Evolutionary conservation across 2,329 filamentous ascomycete species (phyloP).

Genomic region (Lojkania enalia): DNA sequence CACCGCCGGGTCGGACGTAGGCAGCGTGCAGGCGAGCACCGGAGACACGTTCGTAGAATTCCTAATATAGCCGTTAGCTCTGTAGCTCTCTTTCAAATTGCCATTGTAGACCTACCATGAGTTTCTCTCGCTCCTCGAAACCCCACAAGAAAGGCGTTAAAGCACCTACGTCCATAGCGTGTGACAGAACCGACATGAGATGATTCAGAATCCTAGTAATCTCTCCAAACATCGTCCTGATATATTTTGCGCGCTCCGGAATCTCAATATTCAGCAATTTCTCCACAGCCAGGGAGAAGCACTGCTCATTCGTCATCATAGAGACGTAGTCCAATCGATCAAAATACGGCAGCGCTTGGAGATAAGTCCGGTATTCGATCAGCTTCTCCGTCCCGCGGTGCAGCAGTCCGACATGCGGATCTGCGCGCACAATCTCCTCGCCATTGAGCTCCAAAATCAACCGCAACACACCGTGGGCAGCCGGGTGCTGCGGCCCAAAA

Average conservation of each 20-base stretch:
- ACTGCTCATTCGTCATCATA: constrained; percentile 99
- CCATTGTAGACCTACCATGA: constrained; percentile 71
- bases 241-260: constrained; percentile 93
- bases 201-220: constrained; percentile 95
- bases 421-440: constrained; percentile 94
- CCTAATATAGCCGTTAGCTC: constrained; percentile 57
- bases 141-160: constrained; percentile 98
- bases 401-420: constrained; percentile 94
- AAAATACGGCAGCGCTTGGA: constrained; percentile 97
- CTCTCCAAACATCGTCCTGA: constrained; percentile 92
- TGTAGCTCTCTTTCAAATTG: background rate
- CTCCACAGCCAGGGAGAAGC: constrained; percentile 92
- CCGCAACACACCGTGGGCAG: constrained; percentile 95
- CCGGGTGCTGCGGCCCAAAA: constrained; percentile 97
- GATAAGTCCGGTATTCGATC: constrained; percentile 99
- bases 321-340: constrained; percentile 98
- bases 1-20: constrained; percentile 94
- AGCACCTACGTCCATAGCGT: constrained; percentile 98
- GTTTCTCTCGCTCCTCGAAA: constrained; percentile 98
- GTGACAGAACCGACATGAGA: constrained; percentile 94
- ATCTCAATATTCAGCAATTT: constrained; percentile 98
- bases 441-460: constrained; percentile 97
- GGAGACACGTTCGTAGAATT: constrained; percentile 99
- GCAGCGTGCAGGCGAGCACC: constrained; percentile 96
- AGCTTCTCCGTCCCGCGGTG: constrained; percentile 98